A percentile compares a stretch with the other conserved stretches of the same genome.
Conservation (phyloP, 2,329 filamentous ascomycete genomes). For the Rutstroemia sp. region DNA sequence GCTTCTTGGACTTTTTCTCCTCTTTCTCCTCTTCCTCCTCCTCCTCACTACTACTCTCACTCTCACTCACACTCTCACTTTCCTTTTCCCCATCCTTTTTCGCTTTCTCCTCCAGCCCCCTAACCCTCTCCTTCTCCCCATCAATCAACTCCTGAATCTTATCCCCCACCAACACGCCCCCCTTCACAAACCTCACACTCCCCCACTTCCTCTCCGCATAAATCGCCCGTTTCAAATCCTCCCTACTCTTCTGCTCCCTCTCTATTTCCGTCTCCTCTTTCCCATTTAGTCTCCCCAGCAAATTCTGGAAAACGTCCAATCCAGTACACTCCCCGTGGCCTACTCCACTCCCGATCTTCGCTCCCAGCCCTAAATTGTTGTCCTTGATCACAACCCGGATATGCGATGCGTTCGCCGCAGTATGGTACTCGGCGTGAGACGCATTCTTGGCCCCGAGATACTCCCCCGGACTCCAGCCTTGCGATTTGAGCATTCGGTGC, state of each 20-base stretch:
- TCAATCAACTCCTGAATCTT: conserved; percentile 42
- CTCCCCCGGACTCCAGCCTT: conserved; percentile 85
- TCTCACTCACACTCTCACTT: conserved; percentile 6
- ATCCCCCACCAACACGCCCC: conserved; percentile 62
- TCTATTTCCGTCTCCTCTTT: conserved; percentile 68
- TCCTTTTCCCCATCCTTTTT: not conserved
- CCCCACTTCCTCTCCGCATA: conserved; percentile 74
- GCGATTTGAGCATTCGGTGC: conserved; percentile 77
- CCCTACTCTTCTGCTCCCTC: conserved; percentile 59
- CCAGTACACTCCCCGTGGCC: conserved; percentile 70
- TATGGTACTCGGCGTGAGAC: conserved; percentile 67
- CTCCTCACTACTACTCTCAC: conserved; percentile 1
- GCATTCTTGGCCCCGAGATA: conserved; percentile 74
- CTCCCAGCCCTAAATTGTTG: conserved; percentile 84
- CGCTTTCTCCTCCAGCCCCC: conserved; percentile 21
- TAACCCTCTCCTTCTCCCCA: conserved; percentile 29
- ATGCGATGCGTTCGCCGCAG: conserved; percentile 73
- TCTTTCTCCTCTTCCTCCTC: conserved; percentile 10
- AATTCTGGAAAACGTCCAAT: conserved; percentile 75
- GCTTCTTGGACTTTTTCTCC: conserved; percentile 31
- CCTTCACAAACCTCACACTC: conserved; percentile 76
- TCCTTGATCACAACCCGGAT: conserved; percentile 84
- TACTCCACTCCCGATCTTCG: conserved; percentile 61
- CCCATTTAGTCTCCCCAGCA: conserved; percentile 84
- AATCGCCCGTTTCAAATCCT: conserved; percentile 63